A percentile compares a stretch with the other conserved stretches of the same genome.
These are phyloP conservation scores for Zanthoxylum bungeanum DNA, from an alignment of 345 rosid genomes.

Conservation along the genomic window DNA sequence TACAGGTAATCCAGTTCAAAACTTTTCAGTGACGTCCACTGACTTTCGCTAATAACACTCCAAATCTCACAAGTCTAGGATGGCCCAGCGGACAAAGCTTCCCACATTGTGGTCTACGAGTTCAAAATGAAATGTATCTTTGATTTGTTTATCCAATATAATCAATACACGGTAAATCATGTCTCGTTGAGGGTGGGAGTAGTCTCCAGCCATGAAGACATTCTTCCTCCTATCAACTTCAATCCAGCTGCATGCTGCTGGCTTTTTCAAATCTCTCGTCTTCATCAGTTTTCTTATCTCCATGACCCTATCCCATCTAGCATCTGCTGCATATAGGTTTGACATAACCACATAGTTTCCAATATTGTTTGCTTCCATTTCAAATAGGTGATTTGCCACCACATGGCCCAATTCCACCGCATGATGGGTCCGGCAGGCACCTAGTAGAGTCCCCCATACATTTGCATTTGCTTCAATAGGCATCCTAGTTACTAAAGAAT, in stretches of 20 bases:
- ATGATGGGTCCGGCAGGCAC: constrained; percentile 68
- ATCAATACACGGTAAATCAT: constrained; percentile 36
- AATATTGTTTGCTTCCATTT: constrained; percentile 47
- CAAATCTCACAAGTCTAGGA: constrained; percentile 22
- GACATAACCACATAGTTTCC: constrained; percentile 77
- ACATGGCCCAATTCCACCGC: constrained; percentile 57
- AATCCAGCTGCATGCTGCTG: constrained; percentile 93
- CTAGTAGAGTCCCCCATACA: constrained; percentile 71
- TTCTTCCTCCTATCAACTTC: constrained; percentile 59
- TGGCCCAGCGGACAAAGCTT: no score
- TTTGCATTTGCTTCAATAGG: constrained; percentile 62
- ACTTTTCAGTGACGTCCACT: not conserved
- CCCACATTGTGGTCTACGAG: no score
- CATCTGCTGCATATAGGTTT: constrained; percentile 84
- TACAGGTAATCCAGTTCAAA: not conserved
- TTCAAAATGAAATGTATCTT: constrained; percentile 40
- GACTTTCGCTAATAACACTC: constrained; percentile 15
- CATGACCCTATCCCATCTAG: constrained; percentile 72
- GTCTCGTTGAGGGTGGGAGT: constrained; percentile 55
- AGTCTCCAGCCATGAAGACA: constrained; percentile 73
- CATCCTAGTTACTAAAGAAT: constrained; percentile 53
- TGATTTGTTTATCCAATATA: constrained; percentile 54
- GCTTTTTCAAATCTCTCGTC: constrained; percentile 62
- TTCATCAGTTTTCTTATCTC: constrained; percentile 74
- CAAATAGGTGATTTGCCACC: constrained; percentile 59